Evolutionary conservation across 352 stramenopile species (phyloP).

Genomic region (Phytophthora melonis): DNA sequence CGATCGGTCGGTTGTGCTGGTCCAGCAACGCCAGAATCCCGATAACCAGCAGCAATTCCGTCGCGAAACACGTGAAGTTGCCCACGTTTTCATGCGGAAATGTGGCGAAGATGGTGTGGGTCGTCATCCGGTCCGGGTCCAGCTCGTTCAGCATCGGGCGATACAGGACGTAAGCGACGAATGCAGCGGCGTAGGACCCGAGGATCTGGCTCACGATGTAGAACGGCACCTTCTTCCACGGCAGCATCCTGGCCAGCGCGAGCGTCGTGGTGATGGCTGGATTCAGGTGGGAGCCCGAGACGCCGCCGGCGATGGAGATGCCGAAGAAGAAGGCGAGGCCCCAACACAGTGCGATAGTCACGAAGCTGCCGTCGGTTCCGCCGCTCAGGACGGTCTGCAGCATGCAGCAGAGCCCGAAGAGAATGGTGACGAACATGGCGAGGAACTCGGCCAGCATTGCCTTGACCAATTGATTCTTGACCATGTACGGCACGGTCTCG

Average conservation of each 20-base stretch:
- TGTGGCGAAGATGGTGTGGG: constrained; percentile 47
- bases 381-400: background rate
- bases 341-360: background rate
- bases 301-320: constrained; percentile 2
- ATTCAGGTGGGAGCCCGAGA: constrained; percentile 37
- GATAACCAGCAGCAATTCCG: constrained; percentile 48
- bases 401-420: background rate
- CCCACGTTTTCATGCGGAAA: constrained; percentile 42
- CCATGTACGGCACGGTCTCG: constrained; percentile 2
- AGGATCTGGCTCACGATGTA: constrained; percentile 46
- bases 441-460: background rate
- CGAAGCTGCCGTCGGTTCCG: background rate
- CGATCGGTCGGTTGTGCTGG: constrained; percentile 13
- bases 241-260: constrained; percentile 39
- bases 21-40: constrained; percentile 39
- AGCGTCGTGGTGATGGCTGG: constrained; percentile 34
- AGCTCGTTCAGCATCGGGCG: constrained; percentile 45
- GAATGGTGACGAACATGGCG: background rate
- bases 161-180: constrained; percentile 49
- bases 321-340: constrained; percentile 14
- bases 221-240: constrained; percentile 43
- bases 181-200: constrained; percentile 37
- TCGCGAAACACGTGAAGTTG: constrained; percentile 46
- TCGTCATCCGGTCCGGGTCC: constrained; percentile 42
- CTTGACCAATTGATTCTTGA: constrained; percentile 1